Evolutionary conservation across 2,329 filamentous ascomycete genomes (phyloP).

Genomic region (Paecilomyces sp.): DNA sequence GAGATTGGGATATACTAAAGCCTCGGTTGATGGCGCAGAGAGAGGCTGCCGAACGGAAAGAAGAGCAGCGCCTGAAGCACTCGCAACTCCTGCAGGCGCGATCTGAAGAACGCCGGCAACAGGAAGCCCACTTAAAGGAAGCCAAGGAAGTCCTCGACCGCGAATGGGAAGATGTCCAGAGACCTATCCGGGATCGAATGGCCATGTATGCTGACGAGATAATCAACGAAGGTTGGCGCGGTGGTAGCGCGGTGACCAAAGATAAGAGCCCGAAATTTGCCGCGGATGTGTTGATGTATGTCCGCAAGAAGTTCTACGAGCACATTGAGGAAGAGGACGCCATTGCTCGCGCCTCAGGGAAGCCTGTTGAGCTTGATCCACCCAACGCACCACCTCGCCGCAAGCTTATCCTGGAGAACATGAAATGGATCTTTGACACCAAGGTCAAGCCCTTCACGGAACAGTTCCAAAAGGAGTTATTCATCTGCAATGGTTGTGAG

Average conservation of each 20-base stretch:
- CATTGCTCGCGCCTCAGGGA: slow-evolving; percentile 41
- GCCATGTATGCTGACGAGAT: slow-evolving; percentile 62
- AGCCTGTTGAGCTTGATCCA: slow-evolving; percentile 41
- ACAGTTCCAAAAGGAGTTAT: slow-evolving; percentile 60
- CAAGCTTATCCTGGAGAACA: slow-evolving; percentile 69
- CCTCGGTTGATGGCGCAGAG: slow-evolving; percentile 61
- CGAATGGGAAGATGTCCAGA: slow-evolving; percentile 65
- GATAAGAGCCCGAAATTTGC: slow-evolving; percentile 63
- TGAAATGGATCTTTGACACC: slow-evolving; percentile 77
- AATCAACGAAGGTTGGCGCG: slow-evolving; percentile 58
- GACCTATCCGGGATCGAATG: slow-evolving; percentile 59
- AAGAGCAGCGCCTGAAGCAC: slow-evolving; percentile 44
- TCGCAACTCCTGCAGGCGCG: slow-evolving; percentile 39
- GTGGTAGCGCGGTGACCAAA: slow-evolving; percentile 56
- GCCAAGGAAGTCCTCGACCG: slow-evolving; percentile 56
- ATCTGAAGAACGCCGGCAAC: slow-evolving; percentile 39
- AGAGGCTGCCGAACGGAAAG: slow-evolving; percentile 53
- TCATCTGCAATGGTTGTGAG: slow-evolving; percentile 66
- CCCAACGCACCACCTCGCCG: slow-evolving; percentile 50
- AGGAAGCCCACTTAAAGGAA: slow-evolving; percentile 45
- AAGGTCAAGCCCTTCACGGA: slow-evolving; percentile 68
- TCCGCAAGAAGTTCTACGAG: slow-evolving; percentile 60
- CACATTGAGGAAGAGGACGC: slow-evolving; percentile 50
- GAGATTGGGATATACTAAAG: slow-evolving; percentile 62
- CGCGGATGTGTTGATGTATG: slow-evolving; percentile 60